Conservation (phyloP, 768 basidiomycete genomes). For the Leccinum pellstonianum region DNA sequence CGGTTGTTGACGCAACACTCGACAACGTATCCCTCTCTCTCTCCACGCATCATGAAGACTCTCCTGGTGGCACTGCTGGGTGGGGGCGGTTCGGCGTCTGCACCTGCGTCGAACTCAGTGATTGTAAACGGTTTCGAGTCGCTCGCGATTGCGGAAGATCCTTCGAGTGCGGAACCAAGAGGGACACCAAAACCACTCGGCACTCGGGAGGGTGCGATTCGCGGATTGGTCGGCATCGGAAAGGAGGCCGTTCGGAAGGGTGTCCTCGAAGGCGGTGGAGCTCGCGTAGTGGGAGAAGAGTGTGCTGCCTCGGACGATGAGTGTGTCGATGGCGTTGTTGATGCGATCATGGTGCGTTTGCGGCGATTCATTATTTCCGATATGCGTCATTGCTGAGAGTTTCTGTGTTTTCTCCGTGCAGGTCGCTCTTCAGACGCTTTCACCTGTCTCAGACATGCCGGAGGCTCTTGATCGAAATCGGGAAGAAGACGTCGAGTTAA, state of each 20-base stretch:
- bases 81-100: conserved; percentile 15
- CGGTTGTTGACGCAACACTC: conserved; percentile 78
- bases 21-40: conserved; percentile 85
- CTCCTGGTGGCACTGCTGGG: conserved; percentile 79
- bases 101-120: conserved; percentile 11
- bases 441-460: conserved; percentile 56
- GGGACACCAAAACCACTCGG: conserved; percentile 62
- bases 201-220: conserved; percentile 86
- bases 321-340: conserved; percentile 48
- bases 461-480: conserved; percentile 52
- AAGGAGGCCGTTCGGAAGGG: conserved; percentile 84
- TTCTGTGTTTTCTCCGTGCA: conserved; percentile 22
- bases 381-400: background rate
- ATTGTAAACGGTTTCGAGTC: conserved; percentile 30
- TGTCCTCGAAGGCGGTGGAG: conserved; percentile 77
- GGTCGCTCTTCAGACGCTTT: conserved; percentile 63
- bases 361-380: background rate
- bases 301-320: conserved; percentile 35
- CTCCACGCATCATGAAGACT: conserved; percentile 91
- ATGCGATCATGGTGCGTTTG: conserved; percentile 58
- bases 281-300: conserved; percentile 70
- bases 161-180: conserved; percentile 41
- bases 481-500: conserved; percentile 47
- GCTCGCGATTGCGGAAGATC: conserved; percentile 19
- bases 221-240: conserved; percentile 82